A percentile compares a stretch with the other conserved stretches of the same genome.
phyloP scores from a whole-genome alignment of 208 protist species.

The Leishmania tropica region DNA sequence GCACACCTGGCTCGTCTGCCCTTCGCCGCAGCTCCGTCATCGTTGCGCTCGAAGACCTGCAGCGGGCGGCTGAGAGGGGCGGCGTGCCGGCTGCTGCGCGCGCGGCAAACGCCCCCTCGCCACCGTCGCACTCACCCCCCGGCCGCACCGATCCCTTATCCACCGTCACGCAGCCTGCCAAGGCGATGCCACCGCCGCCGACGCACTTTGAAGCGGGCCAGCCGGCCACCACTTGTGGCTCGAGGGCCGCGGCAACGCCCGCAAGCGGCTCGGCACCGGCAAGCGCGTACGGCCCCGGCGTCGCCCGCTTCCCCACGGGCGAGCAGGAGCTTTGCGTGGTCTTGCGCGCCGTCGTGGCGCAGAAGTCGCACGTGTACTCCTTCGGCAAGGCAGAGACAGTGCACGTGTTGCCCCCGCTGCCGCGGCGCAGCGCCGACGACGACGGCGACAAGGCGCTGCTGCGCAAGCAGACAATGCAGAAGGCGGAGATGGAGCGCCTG shows the following conservation, averaged over 20 bases:
- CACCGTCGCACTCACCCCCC: neutral
- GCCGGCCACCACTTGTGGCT: neutral
- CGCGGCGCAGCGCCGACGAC: slow-evolving; percentile 21
- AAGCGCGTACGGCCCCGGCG: slow-evolving; percentile 24
- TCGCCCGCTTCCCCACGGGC: slow-evolving; percentile 22
- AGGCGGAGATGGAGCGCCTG: slow-evolving; percentile 17
- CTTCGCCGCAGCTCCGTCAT: slow-evolving; percentile 37
- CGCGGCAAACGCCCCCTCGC: neutral
- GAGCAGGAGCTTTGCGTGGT: slow-evolving; percentile 71
- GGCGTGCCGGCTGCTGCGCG: neutral
- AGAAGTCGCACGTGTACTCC: slow-evolving; percentile 69
- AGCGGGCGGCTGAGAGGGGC: neutral
- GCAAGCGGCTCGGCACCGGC: slow-evolving; percentile 12
- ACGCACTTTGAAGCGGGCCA: neutral
- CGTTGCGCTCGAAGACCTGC: slow-evolving; percentile 26
- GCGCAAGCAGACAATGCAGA: slow-evolving; percentile 16
- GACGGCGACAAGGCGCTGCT: slow-evolving; percentile 14
- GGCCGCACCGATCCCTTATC: neutral
- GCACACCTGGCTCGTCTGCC: neutral
- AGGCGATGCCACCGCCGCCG: neutral
- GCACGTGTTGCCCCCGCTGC: slow-evolving; percentile 75
- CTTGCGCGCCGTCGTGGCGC: slow-evolving; percentile 71
- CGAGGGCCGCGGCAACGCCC: neutral
- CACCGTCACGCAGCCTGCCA: neutral
- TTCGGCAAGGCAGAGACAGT: slow-evolving; percentile 80